A percentile compares a stretch with the other conserved stretches of the same genome.
Conservation (phyloP, 164 flowering plant genomes). For the Vitis rupestris region DNA sequence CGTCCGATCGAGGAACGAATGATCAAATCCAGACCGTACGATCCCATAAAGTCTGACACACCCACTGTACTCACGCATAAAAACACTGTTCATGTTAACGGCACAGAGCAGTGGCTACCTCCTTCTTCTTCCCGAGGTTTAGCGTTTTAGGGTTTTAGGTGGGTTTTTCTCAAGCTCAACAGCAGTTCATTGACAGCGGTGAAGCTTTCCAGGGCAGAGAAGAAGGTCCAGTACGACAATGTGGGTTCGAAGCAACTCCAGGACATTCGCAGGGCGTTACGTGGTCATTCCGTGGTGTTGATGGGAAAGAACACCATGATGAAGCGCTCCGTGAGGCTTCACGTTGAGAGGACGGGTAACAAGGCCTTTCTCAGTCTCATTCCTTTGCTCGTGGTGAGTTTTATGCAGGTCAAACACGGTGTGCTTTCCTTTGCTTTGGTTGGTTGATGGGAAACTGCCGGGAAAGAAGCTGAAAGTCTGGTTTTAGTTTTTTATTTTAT, state of each 20-base stretch:
- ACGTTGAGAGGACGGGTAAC: slow-evolving; percentile 61
- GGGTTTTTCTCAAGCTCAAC: not conserved
- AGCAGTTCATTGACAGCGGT: slow-evolving; percentile 32
- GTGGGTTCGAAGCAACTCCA: slow-evolving; percentile 86
- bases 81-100: too few relatives aligned
- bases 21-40: too few relatives aligned
- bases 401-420: too few relatives aligned
- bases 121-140: slow-evolving; percentile 39
- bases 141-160: slow-evolving; percentile 6
- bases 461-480: too few relatives aligned
- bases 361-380: slow-evolving; percentile 44
- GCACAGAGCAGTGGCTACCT: too few relatives aligned
- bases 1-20: too few relatives aligned
- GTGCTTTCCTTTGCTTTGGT: too few relatives aligned
- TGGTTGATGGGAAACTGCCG: too few relatives aligned
- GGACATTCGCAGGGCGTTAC: slow-evolving; percentile 60
- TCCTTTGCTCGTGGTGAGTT: slow-evolving; percentile 50
- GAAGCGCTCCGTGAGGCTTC: slow-evolving; percentile 55
- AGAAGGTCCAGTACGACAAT: slow-evolving; percentile 75
- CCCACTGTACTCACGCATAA: too few relatives aligned
- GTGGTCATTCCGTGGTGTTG: slow-evolving; percentile 58
- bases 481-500: too few relatives aligned
- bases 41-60: too few relatives aligned
- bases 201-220: slow-evolving; percentile 60
- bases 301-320: slow-evolving; percentile 88